These are phyloP conservation scores for Solanum corneliomulleri DNA, from an alignment of 257 asterid genomes.

Conservation along the genomic window DNA sequence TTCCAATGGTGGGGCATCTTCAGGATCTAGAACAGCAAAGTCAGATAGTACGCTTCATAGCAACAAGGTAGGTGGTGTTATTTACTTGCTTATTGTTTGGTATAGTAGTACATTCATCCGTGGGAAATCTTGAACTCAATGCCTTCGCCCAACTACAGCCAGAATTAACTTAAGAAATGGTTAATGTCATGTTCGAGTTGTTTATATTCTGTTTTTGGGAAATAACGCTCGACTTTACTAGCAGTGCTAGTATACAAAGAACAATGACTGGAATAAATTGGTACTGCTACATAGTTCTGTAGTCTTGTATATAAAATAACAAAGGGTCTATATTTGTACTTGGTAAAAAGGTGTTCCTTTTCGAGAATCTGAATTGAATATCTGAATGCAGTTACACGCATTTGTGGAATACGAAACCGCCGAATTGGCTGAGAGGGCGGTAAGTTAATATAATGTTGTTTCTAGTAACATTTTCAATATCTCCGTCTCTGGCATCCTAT, in stretches of 20 bases:
- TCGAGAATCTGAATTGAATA: slow-evolving; percentile 2
- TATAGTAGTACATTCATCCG: neutral
- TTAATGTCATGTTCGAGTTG: neutral
- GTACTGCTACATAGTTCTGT: neutral
- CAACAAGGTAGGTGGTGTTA: slow-evolving; percentile 47
- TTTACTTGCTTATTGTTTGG: neutral
- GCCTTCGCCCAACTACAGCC: neutral
- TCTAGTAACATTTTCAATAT: neutral
- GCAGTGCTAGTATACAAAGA: neutral
- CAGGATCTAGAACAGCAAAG: slow-evolving; percentile 47
- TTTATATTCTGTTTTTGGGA: neutral
- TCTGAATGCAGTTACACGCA: slow-evolving; percentile 62
- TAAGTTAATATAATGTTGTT: slow-evolving; percentile 3
- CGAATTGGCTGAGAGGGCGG: slow-evolving; percentile 81
- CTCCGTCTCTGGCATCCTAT: neutral
- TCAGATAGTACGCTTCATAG: slow-evolving; percentile 44
- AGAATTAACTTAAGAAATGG: neutral
- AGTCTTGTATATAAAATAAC: neutral
- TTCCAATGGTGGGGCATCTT: slow-evolving; percentile 32
- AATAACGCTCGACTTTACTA: neutral
- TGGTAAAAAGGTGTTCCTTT: neutral
- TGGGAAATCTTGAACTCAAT: neutral
- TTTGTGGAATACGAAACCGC: slow-evolving; percentile 81
- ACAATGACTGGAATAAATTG: neutral
- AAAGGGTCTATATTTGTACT: neutral